Percentiles rank a stretch among this genome's conserved stretches.
Evolutionary conservation across 371 early-diverging fungal genomes (phyloP).

Genomic region (Mortierella sp.): DNA sequence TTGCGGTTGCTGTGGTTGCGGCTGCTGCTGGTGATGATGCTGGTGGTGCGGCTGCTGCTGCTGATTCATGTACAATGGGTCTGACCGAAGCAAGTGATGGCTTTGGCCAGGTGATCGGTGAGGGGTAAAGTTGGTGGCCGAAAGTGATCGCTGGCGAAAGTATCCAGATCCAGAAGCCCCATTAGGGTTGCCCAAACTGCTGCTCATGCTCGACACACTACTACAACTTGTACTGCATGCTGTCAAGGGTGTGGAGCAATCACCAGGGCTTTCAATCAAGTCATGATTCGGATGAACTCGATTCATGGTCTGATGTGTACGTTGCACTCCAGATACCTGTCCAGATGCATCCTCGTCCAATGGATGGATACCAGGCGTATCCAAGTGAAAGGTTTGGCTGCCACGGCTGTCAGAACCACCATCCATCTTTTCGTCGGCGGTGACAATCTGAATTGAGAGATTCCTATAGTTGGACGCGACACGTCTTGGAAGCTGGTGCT

Average conservation of each 20-base stretch:
- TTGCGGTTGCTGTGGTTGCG: neutral
- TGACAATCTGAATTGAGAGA: slow-evolving; percentile 38
- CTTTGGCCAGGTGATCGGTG: slow-evolving; percentile 7
- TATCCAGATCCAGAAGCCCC: slow-evolving; percentile 16
- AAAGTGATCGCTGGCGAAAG: slow-evolving; percentile 37
- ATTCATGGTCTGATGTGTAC: slow-evolving; percentile 45
- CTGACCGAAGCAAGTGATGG: too few relatives aligned
- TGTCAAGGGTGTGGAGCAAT: slow-evolving; percentile 1
- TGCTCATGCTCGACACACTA: slow-evolving; percentile 26
- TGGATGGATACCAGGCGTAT: slow-evolving; percentile 27
- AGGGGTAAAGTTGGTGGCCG: slow-evolving; percentile 24
- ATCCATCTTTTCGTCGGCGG: neutral
- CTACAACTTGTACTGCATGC: slow-evolving; percentile 21
- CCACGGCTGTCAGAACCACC: slow-evolving; percentile 6
- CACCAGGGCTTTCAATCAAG: slow-evolving; percentile 12
- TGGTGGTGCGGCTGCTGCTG: neutral
- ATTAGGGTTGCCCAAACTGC: slow-evolving; percentile 19
- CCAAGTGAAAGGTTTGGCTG: slow-evolving; percentile 22
- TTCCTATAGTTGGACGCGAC: slow-evolving; percentile 7
- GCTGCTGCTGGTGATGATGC: neutral
- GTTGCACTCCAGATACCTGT: neutral
- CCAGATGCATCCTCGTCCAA: slow-evolving; percentile 18
- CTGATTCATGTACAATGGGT: too few relatives aligned
- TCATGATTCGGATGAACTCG: slow-evolving; percentile 34
- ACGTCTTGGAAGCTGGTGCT: slow-evolving; percentile 3